Evolutionary conservation across 176 grass and related monocot species (phyloP), one percentile per base, ranked within the genome.

Genomic region (Phoenix dactylifera): DNA sequence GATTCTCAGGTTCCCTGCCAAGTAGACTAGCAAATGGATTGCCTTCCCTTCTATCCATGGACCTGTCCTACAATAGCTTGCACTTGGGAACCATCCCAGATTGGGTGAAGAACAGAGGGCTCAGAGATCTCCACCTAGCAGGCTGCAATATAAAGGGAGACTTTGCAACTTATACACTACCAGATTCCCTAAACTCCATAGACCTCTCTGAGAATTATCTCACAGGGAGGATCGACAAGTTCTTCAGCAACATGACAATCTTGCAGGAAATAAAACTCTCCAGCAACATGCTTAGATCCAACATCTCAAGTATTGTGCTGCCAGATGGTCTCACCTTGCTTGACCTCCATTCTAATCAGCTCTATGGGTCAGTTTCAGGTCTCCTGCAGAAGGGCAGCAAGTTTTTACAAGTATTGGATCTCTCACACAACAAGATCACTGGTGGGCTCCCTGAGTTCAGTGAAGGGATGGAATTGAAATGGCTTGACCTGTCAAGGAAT

Each of bases 141-240:
- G 60, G 79, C 19, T 82, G 79, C 48, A 70, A 48, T 24, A 76
- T 82, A 15, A 82, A 54, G 55, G 67, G 73, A 18, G 51, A 9
- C 22, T 44, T 76, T 24, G 15, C 25, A 65, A 32, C 61, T 60
- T 76, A 72, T 50, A 24, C 26, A 57, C 60, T 58, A 26, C 73
- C 79, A 72, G 73, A 67, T 19, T 28, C 77, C 15, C 5, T 93
- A 39, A 70, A 71, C 20, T 73, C 83, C 55, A 56, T 93, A 75
- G 74, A 87, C 53, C 74, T 93, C 60, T 93, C 89, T 25, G 56
- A 57, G 55, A 93, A 93, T 65, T 64, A 59, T 22, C 70, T 93
- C 71, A 73, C 74, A 15, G 89, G 83, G 49, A 55, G 48, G 39
- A 58, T 93, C n/a, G 71, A 39, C 19, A 50, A 62, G 7, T 84